Evolutionary conservation across 2,329 filamentous ascomycete species (phyloP), one percentile per base, ranked within the genome.

Genomic region (Sarocladium strictum): DNA sequence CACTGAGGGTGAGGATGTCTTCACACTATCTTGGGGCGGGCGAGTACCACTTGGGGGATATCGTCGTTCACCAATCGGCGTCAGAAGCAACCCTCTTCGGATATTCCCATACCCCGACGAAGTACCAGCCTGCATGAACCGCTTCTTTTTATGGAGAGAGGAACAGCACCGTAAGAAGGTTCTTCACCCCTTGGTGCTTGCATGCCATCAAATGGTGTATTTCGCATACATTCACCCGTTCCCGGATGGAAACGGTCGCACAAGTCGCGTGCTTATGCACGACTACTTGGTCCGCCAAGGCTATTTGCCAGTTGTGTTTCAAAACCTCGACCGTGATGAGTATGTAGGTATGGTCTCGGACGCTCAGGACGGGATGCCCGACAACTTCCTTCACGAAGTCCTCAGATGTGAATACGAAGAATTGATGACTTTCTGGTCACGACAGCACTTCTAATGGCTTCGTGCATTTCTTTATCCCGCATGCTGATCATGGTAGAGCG

Each of bases 221-320:
- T 60, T 60, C 40, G 33, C n/a, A n/a, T n/a, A n/a, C n/a, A 54
- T 63, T 43, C 56, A 64, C 47, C 62, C 61, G 29, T 63, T 64
- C 43, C 45, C 56, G 21, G 58, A 64, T 54, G 61, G 61, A 7
- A 63, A 63, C 15, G 62, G 60, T 14, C 56, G 61, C 23, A 37
- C 58, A 40, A 57, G 55, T 26, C 55, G 60, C 17, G 57, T 62
- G 53, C 23, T 62, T 17, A 57, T 60, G 57, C 61, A 62, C n/a
- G 60, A 62, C 43, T 61, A 62, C 41, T 24, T 64, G 51, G 53
- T 61, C 23, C 58, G 60, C 17, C 58, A 64, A 53, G 61, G 59
- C 24, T 61, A 58, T 53, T 29, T 60, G 24, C 60, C 57, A 19
- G 52, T 58, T n/a, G 54, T 62, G 17, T 53, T 62, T 21, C 45